Percentiles rank a stretch among this genome's conserved stretches.
Conservation (phyloP, 805 yeast species). For the Saccharomycopsis fibuligera region DNA sequence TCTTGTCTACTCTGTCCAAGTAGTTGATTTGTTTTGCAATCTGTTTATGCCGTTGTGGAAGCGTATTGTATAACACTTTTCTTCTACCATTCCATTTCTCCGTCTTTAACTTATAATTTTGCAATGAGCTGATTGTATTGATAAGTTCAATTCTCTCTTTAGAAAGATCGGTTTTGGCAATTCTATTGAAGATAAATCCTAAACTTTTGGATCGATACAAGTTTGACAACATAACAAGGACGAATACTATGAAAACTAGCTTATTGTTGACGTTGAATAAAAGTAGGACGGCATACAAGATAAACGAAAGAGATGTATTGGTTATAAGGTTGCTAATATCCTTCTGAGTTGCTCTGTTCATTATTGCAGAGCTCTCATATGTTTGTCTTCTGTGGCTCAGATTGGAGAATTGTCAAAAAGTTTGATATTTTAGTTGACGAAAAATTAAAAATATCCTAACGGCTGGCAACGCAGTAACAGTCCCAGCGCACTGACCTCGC, state of each 20-base stretch:
- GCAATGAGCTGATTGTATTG: slow-evolving; percentile 41
- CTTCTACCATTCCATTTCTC: slow-evolving; percentile 41
- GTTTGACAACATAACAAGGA: neutral
- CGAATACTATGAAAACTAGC: neutral
- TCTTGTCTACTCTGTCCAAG: slow-evolving; percentile 40
- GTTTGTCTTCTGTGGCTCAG: no score
- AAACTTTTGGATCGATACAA: neutral
- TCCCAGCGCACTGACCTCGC: no score
- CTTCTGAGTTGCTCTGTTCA: neutral
- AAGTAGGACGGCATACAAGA: neutral
- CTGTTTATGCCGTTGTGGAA: slow-evolving; percentile 52
- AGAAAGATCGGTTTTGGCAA: slow-evolving; percentile 23
- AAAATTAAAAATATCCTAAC: no score
- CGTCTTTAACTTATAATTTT: slow-evolving; percentile 35
- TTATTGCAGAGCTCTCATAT: no score
- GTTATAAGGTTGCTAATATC: neutral
- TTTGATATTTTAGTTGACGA: no score
- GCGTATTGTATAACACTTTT: slow-evolving; percentile 34
- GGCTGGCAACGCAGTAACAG: no score
- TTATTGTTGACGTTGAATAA: neutral
- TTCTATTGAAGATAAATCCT: slow-evolving; percentile 23
- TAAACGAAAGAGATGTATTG: neutral
- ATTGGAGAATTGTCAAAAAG: no score
- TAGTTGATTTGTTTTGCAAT: slow-evolving; percentile 49
- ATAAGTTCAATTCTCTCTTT: slow-evolving; percentile 27